These are phyloP conservation scores for Myriosclerotinia curreyana DNA, from an alignment of 2,329 filamentous ascomycete species.

Conservation along the genomic window DNA sequence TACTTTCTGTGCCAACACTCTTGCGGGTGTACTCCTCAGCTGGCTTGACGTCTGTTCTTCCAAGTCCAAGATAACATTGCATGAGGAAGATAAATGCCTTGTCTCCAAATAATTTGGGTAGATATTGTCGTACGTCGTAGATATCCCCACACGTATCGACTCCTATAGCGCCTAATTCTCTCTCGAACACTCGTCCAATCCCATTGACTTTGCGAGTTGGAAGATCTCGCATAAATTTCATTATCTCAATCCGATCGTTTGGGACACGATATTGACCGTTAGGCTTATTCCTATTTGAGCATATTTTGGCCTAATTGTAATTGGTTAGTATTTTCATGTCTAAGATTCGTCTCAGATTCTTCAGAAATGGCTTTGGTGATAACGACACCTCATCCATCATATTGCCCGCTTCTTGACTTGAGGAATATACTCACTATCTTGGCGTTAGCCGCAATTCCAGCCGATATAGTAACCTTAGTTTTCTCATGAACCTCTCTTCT, in stretches of 20 bases:
- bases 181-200: constrained; percentile 88
- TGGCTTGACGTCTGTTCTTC: constrained; percentile 79
- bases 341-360: background rate
- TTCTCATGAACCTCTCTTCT: constrained; percentile 71
- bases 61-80: constrained; percentile 79
- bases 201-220: constrained; percentile 91
- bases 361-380: background rate
- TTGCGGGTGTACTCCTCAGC: constrained; percentile 89
- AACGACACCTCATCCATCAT: background rate
- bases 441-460: constrained; percentile 89
- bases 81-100: constrained; percentile 88
- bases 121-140: constrained; percentile 68
- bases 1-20: constrained; percentile 89
- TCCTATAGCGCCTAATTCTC: constrained; percentile 83
- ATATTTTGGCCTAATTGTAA: constrained; percentile 69
- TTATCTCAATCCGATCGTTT: constrained; percentile 68
- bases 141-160: constrained; percentile 88
- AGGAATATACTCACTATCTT: constrained; percentile 52
- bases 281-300: constrained; percentile 92
- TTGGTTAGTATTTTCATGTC: background rate
- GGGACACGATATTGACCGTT: constrained; percentile 84
- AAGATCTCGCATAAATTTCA: constrained; percentile 80
- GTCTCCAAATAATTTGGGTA: constrained; percentile 80
- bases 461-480: constrained; percentile 84
- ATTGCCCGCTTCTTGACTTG: background rate